A percentile compares a stretch with the other conserved stretches of the same genome.
Evolutionary conservation across 202 grass and related monocot species (phyloP).

Genomic region (Hordeum pubiflorum): DNA sequence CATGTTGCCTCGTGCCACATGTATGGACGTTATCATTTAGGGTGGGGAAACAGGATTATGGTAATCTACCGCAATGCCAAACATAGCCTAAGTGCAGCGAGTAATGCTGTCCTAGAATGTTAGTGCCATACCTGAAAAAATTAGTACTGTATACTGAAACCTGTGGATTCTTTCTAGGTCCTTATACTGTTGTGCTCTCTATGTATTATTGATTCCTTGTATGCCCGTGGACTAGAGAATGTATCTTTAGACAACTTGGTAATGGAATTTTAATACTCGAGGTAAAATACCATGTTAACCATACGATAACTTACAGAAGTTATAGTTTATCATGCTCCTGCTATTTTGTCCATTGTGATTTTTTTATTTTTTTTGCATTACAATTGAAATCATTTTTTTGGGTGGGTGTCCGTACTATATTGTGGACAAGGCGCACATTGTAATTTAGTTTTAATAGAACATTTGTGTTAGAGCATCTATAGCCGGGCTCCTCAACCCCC

Average conservation of each 20-base stretch:
- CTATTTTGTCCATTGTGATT: background rate
- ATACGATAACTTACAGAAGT: background rate
- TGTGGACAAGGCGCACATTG: background rate
- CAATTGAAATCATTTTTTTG: background rate
- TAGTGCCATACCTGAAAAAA: background rate
- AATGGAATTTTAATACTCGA: background rate
- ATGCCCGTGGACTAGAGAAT: slow-evolving; percentile 6
- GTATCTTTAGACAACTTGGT: background rate
- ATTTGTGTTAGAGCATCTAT: no score
- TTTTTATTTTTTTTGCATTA: background rate
- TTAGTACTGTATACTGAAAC: background rate
- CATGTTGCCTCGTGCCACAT: no score
- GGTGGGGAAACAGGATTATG: no score
- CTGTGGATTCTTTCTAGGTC: background rate
- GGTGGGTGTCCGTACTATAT: background rate
- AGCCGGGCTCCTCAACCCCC: no score
- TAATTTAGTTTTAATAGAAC: background rate
- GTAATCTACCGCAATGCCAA: no score
- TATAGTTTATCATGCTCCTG: background rate
- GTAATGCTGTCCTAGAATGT: background rate
- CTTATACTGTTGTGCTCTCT: background rate
- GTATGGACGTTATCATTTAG: no score
- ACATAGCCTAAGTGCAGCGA: background rate
- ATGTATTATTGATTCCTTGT: slow-evolving; percentile 7
- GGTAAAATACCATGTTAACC: background rate